Evolutionary conservation across 306 rosid genomes (phyloP).

Genomic region (Fragaria ananassa): DNA sequence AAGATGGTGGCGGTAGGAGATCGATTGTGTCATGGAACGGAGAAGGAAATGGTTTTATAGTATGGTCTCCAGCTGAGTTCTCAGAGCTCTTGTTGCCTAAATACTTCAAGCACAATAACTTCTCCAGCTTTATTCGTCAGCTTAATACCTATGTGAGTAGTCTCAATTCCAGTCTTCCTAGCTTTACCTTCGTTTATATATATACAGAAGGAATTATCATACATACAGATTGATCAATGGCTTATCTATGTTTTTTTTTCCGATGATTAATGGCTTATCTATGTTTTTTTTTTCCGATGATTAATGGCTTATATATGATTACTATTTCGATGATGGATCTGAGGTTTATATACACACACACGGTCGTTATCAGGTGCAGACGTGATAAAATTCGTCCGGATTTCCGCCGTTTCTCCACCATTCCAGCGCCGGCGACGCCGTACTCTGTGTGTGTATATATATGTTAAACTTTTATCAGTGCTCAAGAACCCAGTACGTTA

Average conservation of each 20-base stretch:
- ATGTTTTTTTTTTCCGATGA: not conserved
- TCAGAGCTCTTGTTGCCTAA: slow-evolving; percentile 70
- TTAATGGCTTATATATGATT: not conserved
- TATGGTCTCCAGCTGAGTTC: slow-evolving; percentile 82
- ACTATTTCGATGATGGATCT: not conserved
- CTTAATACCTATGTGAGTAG: slow-evolving; percentile 76
- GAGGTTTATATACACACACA: too few species aligned
- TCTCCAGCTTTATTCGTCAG: slow-evolving; percentile 95
- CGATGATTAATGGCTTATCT: not conserved
- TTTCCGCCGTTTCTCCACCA: too few species aligned
- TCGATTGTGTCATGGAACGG: slow-evolving; percentile 64
- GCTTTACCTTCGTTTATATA: not conserved
- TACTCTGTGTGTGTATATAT: too few species aligned
- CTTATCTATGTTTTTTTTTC: not conserved
- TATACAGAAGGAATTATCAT: not conserved
- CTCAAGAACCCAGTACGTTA: not conserved
- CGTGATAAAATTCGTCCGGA: too few species aligned
- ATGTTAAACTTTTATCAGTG: not conserved
- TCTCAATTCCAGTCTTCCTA: not conserved
- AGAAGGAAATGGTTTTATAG: slow-evolving; percentile 68
- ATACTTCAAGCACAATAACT: slow-evolving; percentile 81
- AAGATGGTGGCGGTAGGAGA: slow-evolving; percentile 6
- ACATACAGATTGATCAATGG: not conserved
- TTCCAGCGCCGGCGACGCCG: too few species aligned
- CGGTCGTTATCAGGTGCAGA: too few species aligned